A percentile compares a stretch with the other conserved stretches of the same genome.
These are phyloP conservation scores for Trichoderma brevicompactum DNA, from an alignment of 2,329 filamentous ascomycete genomes.

Conservation along the genomic window DNA sequence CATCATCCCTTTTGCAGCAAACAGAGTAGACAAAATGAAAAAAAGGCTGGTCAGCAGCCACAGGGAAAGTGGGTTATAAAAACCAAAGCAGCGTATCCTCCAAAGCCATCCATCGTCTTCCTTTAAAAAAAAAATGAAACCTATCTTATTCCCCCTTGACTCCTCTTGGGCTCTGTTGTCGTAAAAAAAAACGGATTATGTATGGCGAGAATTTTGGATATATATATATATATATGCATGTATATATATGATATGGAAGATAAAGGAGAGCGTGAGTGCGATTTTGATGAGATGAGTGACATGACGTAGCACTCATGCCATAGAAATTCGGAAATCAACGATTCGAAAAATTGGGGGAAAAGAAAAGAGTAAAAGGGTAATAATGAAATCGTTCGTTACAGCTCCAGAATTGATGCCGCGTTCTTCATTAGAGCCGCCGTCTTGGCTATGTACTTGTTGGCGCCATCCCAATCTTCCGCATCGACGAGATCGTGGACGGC, in stretches of 20 bases:
- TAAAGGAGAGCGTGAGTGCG: slow-evolving; percentile 3
- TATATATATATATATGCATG: slow-evolving; percentile 17
- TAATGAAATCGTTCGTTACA: slow-evolving; percentile 31
- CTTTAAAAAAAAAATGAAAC: not conserved
- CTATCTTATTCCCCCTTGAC: not conserved
- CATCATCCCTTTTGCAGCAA: slow-evolving; percentile 30
- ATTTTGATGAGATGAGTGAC: not conserved
- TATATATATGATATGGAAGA: not conserved
- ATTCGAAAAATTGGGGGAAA: slow-evolving; percentile 15
- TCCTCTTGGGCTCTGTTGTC: slow-evolving; percentile 6
- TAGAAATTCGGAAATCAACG: not conserved
- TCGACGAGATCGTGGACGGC: slow-evolving; percentile 82
- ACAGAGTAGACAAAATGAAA: not conserved
- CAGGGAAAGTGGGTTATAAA: not conserved
- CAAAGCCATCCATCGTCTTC: slow-evolving; percentile 10
- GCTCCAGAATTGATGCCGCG: slow-evolving; percentile 53
- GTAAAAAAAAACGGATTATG: slow-evolving; percentile 2
- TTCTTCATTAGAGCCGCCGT: slow-evolving; percentile 68
- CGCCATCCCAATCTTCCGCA: slow-evolving; percentile 69
- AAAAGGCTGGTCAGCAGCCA: slow-evolving; percentile 22
- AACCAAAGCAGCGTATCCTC: slow-evolving; percentile 13
- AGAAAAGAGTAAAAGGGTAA: slow-evolving; percentile 32
- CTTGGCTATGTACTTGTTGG: slow-evolving; percentile 70
- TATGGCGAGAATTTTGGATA: slow-evolving; percentile 13
- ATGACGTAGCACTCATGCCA: not conserved